Evolutionary conservation across 768 basidiomycete species (phyloP), one percentile per base, ranked within the genome.

Genomic region (Hysterangium stoloniferum): DNA sequence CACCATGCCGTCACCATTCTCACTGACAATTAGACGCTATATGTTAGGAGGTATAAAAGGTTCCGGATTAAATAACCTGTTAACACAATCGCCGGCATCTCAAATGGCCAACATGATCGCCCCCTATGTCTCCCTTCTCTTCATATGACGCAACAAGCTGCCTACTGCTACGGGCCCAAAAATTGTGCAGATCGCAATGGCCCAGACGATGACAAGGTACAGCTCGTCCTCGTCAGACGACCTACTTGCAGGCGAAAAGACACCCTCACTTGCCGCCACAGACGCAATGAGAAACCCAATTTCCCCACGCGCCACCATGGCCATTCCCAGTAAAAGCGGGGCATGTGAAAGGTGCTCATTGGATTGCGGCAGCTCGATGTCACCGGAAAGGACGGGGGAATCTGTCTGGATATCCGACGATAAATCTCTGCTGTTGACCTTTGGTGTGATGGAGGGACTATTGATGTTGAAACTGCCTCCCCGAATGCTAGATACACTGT

Each of bases 251-350:
- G 0, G 69, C 68, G 17, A 76, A 68, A 31, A 41, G 53, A 56
- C 41, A 55, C 56, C 24, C 38, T 54, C 4, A 40, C 56, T 52
- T 43, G 59, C 56, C 22, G 66, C 67, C 37, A 69, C 60, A 43
- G 67, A 64, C 6, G 78, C 75, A 27, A 83, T 74, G 28, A 82
- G 75, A 41, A 84, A 68, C 11, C 79, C 81, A 24, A 84, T 82
- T 62, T 84, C 82, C 1, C 84, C 84, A 2, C 83, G 72, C 0
- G 82, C 76, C 31, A 83, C 74, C 74, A 84, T 78, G 0, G 79
- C 80, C 3, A 78, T 59, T 0, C 77, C 76, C 17, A 82, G 64
- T 33, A 81, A 66, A 9, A 63, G 47, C 68, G 4, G 66, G 62
- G 1, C 59, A 63, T 0, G 35, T 50, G 65, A 6, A 58, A 20